These are phyloP conservation scores for Carpediemonas membranifera DNA, from an alignment of 78 protist genomes.

Conservation along the genomic window DNA sequence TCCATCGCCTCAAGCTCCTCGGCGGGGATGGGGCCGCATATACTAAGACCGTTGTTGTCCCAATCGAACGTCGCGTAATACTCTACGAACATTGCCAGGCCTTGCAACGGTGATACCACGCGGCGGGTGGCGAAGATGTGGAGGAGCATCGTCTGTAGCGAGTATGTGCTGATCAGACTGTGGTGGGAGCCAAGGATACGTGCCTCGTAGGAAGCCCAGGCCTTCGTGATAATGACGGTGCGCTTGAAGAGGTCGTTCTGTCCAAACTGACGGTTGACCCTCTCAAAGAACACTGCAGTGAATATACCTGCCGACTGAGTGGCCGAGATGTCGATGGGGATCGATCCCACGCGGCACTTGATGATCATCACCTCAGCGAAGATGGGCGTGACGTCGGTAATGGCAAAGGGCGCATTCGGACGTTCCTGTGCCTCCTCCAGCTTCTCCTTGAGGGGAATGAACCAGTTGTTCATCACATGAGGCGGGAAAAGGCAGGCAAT, in stretches of 20 bases:
- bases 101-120: too few species aligned
- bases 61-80: not conserved
- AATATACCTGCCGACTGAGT: slow-evolving; percentile 32
- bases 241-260: slow-evolving; percentile 30
- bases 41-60: not conserved
- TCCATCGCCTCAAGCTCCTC: not conserved
- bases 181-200: slow-evolving; percentile 18
- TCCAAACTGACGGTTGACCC: slow-evolving; percentile 13
- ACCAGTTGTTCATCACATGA: not conserved
- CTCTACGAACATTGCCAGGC: not conserved
- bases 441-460: not conserved
- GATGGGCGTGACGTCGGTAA: slow-evolving; percentile 10
- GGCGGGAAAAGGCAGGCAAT: not conserved
- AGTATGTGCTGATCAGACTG: slow-evolving; percentile 21
- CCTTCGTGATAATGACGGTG: slow-evolving; percentile 21
- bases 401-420: not conserved
- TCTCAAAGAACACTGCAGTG: slow-evolving; percentile 20
- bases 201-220: slow-evolving; percentile 34
- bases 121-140: slow-evolving; percentile 4
- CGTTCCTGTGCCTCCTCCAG: slow-evolving; percentile 13
- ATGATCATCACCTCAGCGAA: slow-evolving; percentile 30
- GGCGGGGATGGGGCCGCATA: slow-evolving; percentile 11
- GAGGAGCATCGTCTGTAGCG: slow-evolving; percentile 21
- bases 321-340: slow-evolving; percentile 29
- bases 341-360: slow-evolving; percentile 18